A percentile compares a stretch with the other conserved stretches of the same genome.
phyloP scores from a whole-genome alignment of 2,329 filamentous ascomycete species.

The Pleomassaria siparia region DNA sequence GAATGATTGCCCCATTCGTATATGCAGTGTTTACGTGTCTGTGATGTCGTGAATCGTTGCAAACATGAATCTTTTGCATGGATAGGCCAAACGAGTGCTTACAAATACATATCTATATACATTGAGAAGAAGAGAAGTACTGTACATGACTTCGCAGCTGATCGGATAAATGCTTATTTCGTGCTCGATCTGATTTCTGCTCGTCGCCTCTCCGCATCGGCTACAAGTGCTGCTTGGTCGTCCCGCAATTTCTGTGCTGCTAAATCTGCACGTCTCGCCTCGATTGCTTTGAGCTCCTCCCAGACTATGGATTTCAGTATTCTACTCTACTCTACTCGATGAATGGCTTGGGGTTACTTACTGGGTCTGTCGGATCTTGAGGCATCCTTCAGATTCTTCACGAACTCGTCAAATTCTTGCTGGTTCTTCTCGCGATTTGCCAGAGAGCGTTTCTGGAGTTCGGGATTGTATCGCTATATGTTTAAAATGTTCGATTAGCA shows the following conservation, averaged over 20 bases:
- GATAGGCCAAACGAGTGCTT: neutral
- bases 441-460: slow-evolving; percentile 85
- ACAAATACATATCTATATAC: slow-evolving; percentile 10
- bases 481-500: slow-evolving; percentile 5
- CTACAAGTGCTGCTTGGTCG: slow-evolving; percentile 33
- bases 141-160: neutral
- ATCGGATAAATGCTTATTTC: slow-evolving; percentile 5
- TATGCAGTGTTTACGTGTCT: neutral
- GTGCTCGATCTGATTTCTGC: slow-evolving; percentile 38
- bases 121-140: slow-evolving; percentile 5
- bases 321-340: too few relatives aligned
- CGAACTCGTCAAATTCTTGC: slow-evolving; percentile 88
- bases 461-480: slow-evolving; percentile 73
- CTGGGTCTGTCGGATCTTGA: slow-evolving; percentile 90
- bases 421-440: slow-evolving; percentile 74
- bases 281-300: slow-evolving; percentile 37
- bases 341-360: slow-evolving; percentile 48
- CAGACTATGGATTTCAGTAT: slow-evolving; percentile 33
- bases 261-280: slow-evolving; percentile 28
- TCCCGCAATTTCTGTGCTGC: slow-evolving; percentile 31
- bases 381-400: slow-evolving; percentile 79
- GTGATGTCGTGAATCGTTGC: slow-evolving; percentile 3
- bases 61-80: too few relatives aligned
- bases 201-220: slow-evolving; percentile 34
- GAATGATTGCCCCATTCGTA: neutral